These are phyloP conservation scores for Blumeria hordei DNA, from an alignment of 2,329 filamentous ascomycete genomes.

Conservation along the genomic window DNA sequence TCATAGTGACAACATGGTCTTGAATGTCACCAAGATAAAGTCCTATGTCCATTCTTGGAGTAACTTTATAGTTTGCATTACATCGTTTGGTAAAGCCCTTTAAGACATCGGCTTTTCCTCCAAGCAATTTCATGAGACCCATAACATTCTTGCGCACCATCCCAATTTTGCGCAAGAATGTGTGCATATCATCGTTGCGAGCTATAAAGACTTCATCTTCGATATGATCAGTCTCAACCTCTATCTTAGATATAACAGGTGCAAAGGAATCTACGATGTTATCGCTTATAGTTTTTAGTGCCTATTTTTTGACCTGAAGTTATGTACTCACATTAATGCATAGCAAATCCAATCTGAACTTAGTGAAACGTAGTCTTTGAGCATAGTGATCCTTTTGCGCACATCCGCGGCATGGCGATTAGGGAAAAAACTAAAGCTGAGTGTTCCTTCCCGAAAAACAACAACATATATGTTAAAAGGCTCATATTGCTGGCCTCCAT, in stretches of 20 bases:
- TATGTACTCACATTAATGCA: conserved; percentile 55
- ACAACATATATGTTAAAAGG: conserved; percentile 93
- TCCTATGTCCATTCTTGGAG: conserved; percentile 85
- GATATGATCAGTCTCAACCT: conserved; percentile 72
- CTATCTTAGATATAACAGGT: conserved; percentile 67
- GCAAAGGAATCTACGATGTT: conserved; percentile 95
- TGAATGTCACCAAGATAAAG: conserved; percentile 95
- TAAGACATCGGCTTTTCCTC: conserved; percentile 95
- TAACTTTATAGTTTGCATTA: conserved; percentile 91
- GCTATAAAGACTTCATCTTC: conserved; percentile 91
- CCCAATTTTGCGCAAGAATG: conserved; percentile 71
- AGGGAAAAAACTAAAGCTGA: conserved; percentile 81
- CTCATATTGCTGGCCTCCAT: conserved; percentile 62
- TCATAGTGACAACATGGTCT: conserved; percentile 98
- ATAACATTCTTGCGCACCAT: conserved; percentile 85
- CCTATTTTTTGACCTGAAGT: background rate
- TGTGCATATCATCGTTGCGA: conserved; percentile 68
- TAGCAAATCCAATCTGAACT: conserved; percentile 99
- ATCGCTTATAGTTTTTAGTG: conserved; percentile 29
- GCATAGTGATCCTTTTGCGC: conserved; percentile 67
- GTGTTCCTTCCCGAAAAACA: conserved; percentile 80
- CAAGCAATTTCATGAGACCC: conserved; percentile 73
- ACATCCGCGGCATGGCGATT: conserved; percentile 78
- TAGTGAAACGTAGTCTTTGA: conserved; percentile 85
- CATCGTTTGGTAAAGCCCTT: conserved; percentile 95